Base-by-base conservation (phyloP, 805 yeast species). In the Yarrowia phangngaensis region DNA sequence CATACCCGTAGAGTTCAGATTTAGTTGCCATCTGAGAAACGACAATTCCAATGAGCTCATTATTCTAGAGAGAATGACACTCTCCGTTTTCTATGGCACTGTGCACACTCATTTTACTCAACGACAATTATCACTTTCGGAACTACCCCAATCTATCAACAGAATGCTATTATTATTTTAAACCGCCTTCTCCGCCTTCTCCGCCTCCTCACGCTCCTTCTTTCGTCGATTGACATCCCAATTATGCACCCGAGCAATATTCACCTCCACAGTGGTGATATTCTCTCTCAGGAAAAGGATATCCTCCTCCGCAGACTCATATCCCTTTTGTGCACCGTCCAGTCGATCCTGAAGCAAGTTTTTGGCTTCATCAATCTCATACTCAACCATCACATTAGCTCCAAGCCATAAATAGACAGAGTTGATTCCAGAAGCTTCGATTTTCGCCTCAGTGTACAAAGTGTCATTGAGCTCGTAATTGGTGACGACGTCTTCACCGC, bases 191-290 rank as follows among this genome's bases (percentile, higher is more conserved):
- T 36, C 26, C 6, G 15, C 26, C 2, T 22, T 32, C 50, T 45
- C 50, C 8, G 36, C 56, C 16, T 31, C 40, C 40, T 53, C 48
- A 1, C 50, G 28, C 43, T 55, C 57, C 23, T 52, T 54, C 24
- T 52, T 54, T 63, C 68, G 57, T 53, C 58, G 52, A 17, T 64
- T 65, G 3, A 66, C 69, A 41, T 67, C 66, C 68, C 67, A 66
- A 55, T 64, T 65, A 34, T 67, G 63, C 5, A 61, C 62, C 55
- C 98, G 75, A 1, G 98, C 97, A 13, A 95, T 87, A 62, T 92
- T 92, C 45, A 92, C 98, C 65, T 92, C 97, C 89, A 92, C 86
- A 3, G 97, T 90, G 12, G 98, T 92, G 54, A 90, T 89, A 58
- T 88, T 88, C 56, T 84, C 92, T 55, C 92, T 77, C 53, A 82